Conservation (phyloP, 2,329 filamentous ascomycete species). For the Coniochaeta sp. region DNA sequence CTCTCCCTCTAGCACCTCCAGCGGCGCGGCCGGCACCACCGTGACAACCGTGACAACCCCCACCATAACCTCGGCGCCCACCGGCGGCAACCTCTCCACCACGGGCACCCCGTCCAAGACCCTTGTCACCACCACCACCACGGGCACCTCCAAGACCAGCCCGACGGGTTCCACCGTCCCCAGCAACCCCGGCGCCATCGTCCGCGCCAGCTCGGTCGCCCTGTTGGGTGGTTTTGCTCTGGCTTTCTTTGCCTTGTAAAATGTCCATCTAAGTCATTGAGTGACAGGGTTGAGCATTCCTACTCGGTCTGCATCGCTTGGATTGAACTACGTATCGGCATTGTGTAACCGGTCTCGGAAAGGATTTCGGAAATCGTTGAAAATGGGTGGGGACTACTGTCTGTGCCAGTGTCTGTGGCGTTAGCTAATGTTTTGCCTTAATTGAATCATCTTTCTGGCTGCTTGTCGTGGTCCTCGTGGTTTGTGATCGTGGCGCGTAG, state of each 20-base stretch:
- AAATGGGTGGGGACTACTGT: not conserved
- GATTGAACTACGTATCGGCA: not conserved
- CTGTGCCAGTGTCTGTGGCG: not conserved
- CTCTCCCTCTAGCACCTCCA: conserved; percentile 6
- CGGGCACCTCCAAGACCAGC: conserved; percentile 5
- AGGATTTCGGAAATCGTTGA: not conserved
- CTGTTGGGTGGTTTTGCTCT: conserved; percentile 15
- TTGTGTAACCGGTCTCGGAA: not conserved
- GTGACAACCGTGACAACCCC: conserved; percentile 16
- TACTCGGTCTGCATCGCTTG: not conserved
- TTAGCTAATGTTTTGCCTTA: not conserved
- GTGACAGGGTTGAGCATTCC: not conserved
- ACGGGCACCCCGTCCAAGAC: conserved; percentile 7
- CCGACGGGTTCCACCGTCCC: conserved; percentile 4
- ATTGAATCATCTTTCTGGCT: not conserved
- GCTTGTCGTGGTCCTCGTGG: not conserved
- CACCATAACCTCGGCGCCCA: conserved; percentile 10
- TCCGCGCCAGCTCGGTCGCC: conserved; percentile 25
- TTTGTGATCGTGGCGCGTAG: not conserved
- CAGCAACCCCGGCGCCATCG: conserved; percentile 29
- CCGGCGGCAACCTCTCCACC: conserved; percentile 11
- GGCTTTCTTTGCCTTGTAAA: conserved; percentile 15
- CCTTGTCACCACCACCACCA: conserved; percentile 5
- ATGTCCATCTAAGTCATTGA: not conserved
- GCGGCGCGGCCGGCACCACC: conserved; percentile 13